Evolutionary conservation across 306 rosid species (phyloP), one percentile per base, ranked within the genome.

Genomic region (Cucumis hystrix): DNA sequence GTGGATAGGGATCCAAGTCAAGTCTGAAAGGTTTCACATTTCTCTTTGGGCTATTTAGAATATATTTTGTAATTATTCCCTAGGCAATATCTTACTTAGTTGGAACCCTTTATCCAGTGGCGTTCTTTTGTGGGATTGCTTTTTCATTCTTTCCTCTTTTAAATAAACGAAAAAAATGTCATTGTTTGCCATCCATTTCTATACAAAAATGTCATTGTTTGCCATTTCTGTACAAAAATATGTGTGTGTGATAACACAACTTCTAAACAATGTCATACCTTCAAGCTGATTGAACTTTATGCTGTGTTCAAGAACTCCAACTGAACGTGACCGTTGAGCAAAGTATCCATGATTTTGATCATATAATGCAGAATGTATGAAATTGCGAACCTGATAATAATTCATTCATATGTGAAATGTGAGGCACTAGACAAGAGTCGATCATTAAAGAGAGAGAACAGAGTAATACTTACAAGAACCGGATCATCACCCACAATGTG

Each of bases 281-380:
- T 86, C 81, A 18, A 94, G 96, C 58, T 87, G 90, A 83, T 94
- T 87, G 88, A 94, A 94, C 82, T 65, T 83, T 20, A 92, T 87
- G 69, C 85, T 69, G 60, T 63, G 87, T 49, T 86, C 87, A 54
- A 91, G 89, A 80, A 94, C 95, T 35, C 98, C 96, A 18, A 94
- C 97, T 8, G 97, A 94, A 3, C 89, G 84, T 2, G 90, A 81
- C 58, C 89, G 83, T 76, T 88, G 92, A 21, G 96, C 86, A 84
- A 94, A 94, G 83, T 92, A 94, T 49, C 98, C 96, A 77, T 89
- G 89, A 49, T 77, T 74, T 8, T 97, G 89, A 78, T 94, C 96
- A 64, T 94, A 94, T n/a, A 92, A 82, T 52, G 95, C 90, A 66
- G 98, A 94, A 80, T 87, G 97, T 80, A 94, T 85, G 68, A 94